Evolutionary conservation across 768 basidiomycete genomes (phyloP), one percentile per base, ranked within the genome.

Genomic region (Vishniacozyma victoriae): DNA sequence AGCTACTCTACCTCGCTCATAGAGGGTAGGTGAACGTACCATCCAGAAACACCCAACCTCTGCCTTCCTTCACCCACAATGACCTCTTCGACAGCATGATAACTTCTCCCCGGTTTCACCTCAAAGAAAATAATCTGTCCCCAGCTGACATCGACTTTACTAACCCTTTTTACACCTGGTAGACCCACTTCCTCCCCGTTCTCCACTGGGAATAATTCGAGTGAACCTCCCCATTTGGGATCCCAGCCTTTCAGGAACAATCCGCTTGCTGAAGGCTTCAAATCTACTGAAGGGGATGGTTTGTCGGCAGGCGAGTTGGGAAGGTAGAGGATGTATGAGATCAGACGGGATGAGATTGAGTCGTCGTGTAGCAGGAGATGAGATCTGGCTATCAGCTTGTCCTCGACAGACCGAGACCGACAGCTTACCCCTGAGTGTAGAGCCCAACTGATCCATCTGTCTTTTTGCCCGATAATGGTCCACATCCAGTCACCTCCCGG

Each of bases 301-400:
- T 62, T 58, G 48, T 52, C 39, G 2, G 56, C 36, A 18, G 68
- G 68, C 12, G 68, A 70, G 53, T 68, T 67, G 27, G 92, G 92
- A 79, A 96, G 86, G 75, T 97, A 97, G 41, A 96, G 82, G 73
- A 97, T 93, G 76, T 93, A 97, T 1, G 88, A 92, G 44, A 96
- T 86, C 35, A 89, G 81, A 20, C 93, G 84, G 6, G 89, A 81
- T 52, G 90, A 90, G 66, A 96, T 96, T 20, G 93, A 92, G 71
- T 97, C 93, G 82, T 97, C 93, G 76, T 97, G 93, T 72, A 93
- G 88, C 63, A 97, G 82, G 9, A 97, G 80, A 73, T 97, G 71
- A 15, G 71, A 73, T 23, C 67, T 68, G 39, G 2, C n/a, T n/a
- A n/a, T n/a, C n/a, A n/a, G n/a, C n/a, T n/a, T n/a, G n/a, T n/a